Evolutionary conservation across 164 flowering plant species (phyloP).

Genomic region (Stephania japonica): DNA sequence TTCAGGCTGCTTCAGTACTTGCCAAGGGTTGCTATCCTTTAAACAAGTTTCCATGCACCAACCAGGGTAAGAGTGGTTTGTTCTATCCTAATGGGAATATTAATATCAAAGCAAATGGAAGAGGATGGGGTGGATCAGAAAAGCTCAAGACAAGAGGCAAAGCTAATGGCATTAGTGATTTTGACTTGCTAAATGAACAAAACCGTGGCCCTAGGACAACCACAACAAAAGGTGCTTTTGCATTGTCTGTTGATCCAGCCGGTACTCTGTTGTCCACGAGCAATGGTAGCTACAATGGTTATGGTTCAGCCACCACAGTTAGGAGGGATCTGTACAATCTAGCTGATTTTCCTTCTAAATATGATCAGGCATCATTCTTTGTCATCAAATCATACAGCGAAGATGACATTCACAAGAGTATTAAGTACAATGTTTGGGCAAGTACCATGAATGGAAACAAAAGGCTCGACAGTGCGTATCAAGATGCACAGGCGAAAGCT

Average conservation of each 20-base stretch:
- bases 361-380: slow-evolving; percentile 59
- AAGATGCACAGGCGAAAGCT: slow-evolving; percentile 43
- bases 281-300: slow-evolving; percentile 16
- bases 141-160: slow-evolving; percentile 37
- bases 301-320: slow-evolving; percentile 21
- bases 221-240: slow-evolving; percentile 19
- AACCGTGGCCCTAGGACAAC: slow-evolving; percentile 48
- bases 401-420: slow-evolving; percentile 79
- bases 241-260: slow-evolving; percentile 20
- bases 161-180: slow-evolving; percentile 24
- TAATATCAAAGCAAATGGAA: slow-evolving; percentile 28
- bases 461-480: slow-evolving; percentile 59
- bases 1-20: slow-evolving; percentile 31
- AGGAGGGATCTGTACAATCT: slow-evolving; percentile 48
- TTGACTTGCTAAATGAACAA: slow-evolving; percentile 41
- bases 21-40: slow-evolving; percentile 22
- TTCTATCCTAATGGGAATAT: slow-evolving; percentile 30
- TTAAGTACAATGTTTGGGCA: slow-evolving; percentile 82
- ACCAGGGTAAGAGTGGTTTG: slow-evolving; percentile 13
- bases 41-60: slow-evolving; percentile 2
- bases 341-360: slow-evolving; percentile 46
- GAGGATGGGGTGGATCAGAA: slow-evolving; percentile 32
- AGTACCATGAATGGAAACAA: slow-evolving; percentile 80
- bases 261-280: slow-evolving; percentile 19
- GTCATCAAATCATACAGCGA: slow-evolving; percentile 83